Percentiles rank a stretch among this genome's conserved stretches.
Evolutionary conservation across 768 basidiomycete genomes (phyloP).

Genomic region (Tephrocybe sp.): DNA sequence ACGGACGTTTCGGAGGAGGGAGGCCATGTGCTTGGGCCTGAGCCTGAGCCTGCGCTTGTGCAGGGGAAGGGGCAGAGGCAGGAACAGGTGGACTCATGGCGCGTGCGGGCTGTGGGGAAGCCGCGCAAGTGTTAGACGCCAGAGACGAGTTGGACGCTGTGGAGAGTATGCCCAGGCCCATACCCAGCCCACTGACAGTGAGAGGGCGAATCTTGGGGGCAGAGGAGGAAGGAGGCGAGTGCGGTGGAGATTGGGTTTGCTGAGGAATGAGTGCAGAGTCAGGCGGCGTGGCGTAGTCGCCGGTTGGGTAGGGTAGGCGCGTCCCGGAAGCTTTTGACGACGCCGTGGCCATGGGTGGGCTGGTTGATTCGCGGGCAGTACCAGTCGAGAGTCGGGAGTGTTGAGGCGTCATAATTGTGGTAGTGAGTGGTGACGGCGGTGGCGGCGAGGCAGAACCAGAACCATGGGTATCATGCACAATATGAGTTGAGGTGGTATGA

Average conservation of each 20-base stretch:
- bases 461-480: conserved; percentile 30
- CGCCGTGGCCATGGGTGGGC: conserved; percentile 58
- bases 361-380: conserved; percentile 63
- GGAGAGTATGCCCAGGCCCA: conserved; percentile 22
- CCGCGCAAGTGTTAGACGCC: conserved; percentile 15
- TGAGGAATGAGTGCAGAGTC: conserved; percentile 35
- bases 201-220: conserved; percentile 46
- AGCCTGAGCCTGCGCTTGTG: background rate
- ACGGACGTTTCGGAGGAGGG: conserved; percentile 40
- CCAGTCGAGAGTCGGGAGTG: conserved; percentile 35
- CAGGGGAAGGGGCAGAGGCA: background rate
- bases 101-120: conserved; percentile 17
- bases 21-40: conserved; percentile 26
- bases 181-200: conserved; percentile 44
- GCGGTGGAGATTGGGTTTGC: conserved; percentile 38
- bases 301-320: conserved; percentile 79
- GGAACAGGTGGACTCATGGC: conserved; percentile 15
- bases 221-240: conserved; percentile 54
- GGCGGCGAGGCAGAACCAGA: conserved; percentile 25
- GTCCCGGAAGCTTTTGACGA: conserved; percentile 49
- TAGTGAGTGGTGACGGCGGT: conserved; percentile 3
- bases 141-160: conserved; percentile 29
- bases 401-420: conserved; percentile 22
- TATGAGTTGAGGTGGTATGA: conserved; percentile 47
- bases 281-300: conserved; percentile 75